Conservation (phyloP, 805 yeast genomes). For the Ogataea naganishii region DNA sequence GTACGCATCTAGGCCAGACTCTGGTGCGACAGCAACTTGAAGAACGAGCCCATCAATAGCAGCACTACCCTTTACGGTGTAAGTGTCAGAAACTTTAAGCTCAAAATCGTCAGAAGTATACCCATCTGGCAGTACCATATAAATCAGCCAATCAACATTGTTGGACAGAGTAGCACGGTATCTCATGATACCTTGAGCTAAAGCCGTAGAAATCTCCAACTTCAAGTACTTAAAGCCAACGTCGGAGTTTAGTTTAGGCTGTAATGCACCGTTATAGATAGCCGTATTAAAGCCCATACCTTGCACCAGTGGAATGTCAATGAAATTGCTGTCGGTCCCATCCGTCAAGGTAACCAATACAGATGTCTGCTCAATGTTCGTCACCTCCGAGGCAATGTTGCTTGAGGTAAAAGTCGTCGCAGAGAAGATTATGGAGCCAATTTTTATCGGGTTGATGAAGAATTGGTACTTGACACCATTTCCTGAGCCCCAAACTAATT, state of each 20-base stretch:
- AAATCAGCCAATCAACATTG: constrained; percentile 42
- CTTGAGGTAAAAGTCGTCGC: constrained; percentile 36
- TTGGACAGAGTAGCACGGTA: constrained; percentile 30
- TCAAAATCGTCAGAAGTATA: constrained; percentile 20
- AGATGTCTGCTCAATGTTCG: constrained; percentile 43
- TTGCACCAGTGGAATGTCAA: constrained; percentile 44
- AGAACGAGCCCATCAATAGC: constrained; percentile 32
- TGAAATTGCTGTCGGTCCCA: constrained; percentile 23
- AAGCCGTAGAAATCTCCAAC: constrained; percentile 21
- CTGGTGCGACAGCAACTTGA: constrained; percentile 42
- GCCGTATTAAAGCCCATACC: constrained; percentile 56
- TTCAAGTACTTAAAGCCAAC: constrained; percentile 35
- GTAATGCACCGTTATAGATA: constrained; percentile 37
- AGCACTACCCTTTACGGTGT: constrained; percentile 28
- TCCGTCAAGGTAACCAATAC: constrained; percentile 35
- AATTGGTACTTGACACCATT: constrained; percentile 33
- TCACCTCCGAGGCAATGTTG: constrained; percentile 31
- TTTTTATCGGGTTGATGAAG: constrained; percentile 47
- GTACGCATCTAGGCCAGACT: constrained; percentile 27
- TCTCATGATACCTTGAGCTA: constrained; percentile 24
- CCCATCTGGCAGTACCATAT: constrained; percentile 32
- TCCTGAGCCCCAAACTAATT: constrained; percentile 37
- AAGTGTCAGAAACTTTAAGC: constrained; percentile 22
- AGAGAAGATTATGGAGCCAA: constrained; percentile 47
- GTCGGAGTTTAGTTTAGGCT: constrained; percentile 35